Evolutionary conservation across 2,329 filamentous ascomycete genomes (phyloP), one percentile per base, ranked within the genome.

Genomic region (Fusarium sp.): DNA sequence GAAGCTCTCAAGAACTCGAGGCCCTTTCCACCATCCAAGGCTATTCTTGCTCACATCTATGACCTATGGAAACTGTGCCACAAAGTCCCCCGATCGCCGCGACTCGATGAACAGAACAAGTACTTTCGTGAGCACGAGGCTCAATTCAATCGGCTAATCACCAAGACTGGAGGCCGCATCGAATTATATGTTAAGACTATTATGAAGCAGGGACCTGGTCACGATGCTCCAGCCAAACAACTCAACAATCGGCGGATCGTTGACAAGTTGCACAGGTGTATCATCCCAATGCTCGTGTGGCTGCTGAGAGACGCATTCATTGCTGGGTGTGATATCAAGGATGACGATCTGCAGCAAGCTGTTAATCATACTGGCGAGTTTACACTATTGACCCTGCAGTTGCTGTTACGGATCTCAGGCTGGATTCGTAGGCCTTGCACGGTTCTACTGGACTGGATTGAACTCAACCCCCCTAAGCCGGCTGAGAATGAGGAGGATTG

Each of bases 201-300:
- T 39, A 64, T 65, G 43, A 13, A 11, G n/a, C 45, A 45, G 23
- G 8, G 30, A 14, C 16, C 61, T 16, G 16, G 5, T 14, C 25
- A 41, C 18, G 58, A 20, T 7, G 27, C 37, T 5, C 5, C 27
- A 20, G 20, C 34, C 9, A 39, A 62, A 27, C 37, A 52, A 18
- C 34, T 23, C 18, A 10, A 27, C 2, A 70, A 70, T 27, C 58
- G 16, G 18, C 32, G 16, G 37, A 69, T 37, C 9, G 52, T 77
- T 14, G 32, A 52, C 2, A 68, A 63, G 14, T 48, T 81, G 9
- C 66, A 63, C 32, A 57, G 25, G 10, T 71, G 54, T 13, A 74
- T 81, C 14, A 74, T 81, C 6, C 80, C 80, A 4, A 72, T 79
- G 65, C 60, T 80, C 8, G 67, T 80, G 18, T 35, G 80, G 9